Base-by-base conservation (phyloP, 2,329 filamentous ascomycete species). In the Ceratocystis cubensis region DNA sequence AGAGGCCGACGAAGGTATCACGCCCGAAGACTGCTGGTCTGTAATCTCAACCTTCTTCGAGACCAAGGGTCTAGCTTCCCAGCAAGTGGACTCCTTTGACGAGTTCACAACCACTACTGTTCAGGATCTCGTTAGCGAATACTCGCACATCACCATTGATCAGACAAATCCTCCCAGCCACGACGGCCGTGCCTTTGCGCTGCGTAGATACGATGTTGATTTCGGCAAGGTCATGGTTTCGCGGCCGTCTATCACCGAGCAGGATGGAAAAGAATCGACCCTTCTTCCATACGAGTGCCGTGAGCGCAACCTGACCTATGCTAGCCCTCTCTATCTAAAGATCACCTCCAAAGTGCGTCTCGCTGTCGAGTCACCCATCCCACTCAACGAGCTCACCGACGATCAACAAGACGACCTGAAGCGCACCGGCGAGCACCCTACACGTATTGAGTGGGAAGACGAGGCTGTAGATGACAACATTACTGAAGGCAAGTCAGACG, bases 41-140 rank as follows among this genome's bases (percentile, higher is more conserved):
- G 93, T 97, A 73, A 97, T 99, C 75, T 91, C 89, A 66, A 89
- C 94, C 8, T 97, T 96, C 80, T 99, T 99, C 78, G 91, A 96
- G 72, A 84, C 86, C 69, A 99, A 97, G 78, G 93, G 94, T 73
- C 83, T 99, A 41, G 94, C 96, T 25, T 96, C 94, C 17, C 93
- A 99, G 77, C 94, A 99, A 79, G 87, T 97, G 69, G 93, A 97
- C 75, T 99, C 95, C 0, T 99, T 96, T 78, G 91, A 99, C 77
- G 92, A 97, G 75, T 99, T 99, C 73, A 92, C 94, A 67, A 87
- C 88, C 68, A 91, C 89, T 25, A 96, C 92, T 0, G 93, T 99
- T 77, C 92, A 97, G 74, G 90, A 96, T 72, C 85, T 99, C 68
- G 88, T 99, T 68, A 87, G 91, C 72, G 94, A 97, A 76, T 93